A percentile compares a stretch with the other conserved stretches of the same genome.
These are phyloP conservation scores for Angomonas ambiguus DNA, from an alignment of 208 protist genomes.

Conservation along the genomic window DNA sequence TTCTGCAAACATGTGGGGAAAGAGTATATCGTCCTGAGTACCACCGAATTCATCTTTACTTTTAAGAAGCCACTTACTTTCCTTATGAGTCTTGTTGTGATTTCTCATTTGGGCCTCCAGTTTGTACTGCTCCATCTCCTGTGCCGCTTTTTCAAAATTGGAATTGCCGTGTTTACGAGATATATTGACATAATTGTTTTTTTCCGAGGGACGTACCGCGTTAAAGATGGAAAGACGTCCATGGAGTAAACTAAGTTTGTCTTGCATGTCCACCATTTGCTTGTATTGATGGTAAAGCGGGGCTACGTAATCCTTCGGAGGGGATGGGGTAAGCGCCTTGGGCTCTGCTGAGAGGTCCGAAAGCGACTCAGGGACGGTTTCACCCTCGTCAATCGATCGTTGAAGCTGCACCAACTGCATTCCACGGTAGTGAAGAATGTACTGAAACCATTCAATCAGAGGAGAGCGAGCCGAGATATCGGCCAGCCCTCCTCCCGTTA, in stretches of 20 bases:
- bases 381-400: conserved; percentile 8
- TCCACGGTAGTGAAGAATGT: conserved; percentile 71
- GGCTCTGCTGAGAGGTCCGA: conserved; percentile 7
- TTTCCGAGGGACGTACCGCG: conserved; percentile 61
- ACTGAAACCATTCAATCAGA: conserved; percentile 69
- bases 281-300: conserved; percentile 81
- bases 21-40: conserved; percentile 56
- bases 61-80: neutral
- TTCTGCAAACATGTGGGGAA: conserved; percentile 77
- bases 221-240: conserved; percentile 82
- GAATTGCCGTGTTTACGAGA: conserved; percentile 32
- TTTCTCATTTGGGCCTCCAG: conserved; percentile 6
- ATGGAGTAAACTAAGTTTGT: conserved; percentile 65
- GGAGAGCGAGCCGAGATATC: conserved; percentile 53
- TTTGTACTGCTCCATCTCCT: conserved; percentile 12
- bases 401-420: conserved; percentile 75
- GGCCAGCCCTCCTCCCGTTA: conserved; percentile 25
- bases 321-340: conserved; percentile 17
- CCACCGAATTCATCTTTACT: conserved; percentile 14
- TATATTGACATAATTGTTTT: conserved; percentile 51
- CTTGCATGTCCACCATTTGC: conserved; percentile 45
- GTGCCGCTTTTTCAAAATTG: conserved; percentile 34
- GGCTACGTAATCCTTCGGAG: conserved; percentile 68
- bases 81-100: neutral
- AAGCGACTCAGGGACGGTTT: neutral